These are phyloP conservation scores for Striga asiatica DNA, from an alignment of 257 asterid species.

Conservation along the genomic window DNA sequence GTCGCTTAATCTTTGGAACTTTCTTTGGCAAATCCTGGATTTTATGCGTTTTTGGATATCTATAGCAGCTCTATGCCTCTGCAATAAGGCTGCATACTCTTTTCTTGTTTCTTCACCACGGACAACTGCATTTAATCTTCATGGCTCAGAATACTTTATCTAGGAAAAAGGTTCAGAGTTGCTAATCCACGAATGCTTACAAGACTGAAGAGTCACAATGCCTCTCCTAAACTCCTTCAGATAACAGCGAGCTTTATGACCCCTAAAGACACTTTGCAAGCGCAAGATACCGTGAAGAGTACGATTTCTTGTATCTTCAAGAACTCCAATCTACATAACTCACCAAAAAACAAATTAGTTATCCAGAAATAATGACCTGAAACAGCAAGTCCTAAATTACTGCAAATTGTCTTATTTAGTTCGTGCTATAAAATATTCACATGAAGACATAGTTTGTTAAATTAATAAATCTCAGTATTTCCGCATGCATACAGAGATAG, in stretches of 20 bases:
- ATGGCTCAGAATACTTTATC: constrained; percentile 6
- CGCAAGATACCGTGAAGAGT: constrained; percentile 74
- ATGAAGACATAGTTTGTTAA: no score
- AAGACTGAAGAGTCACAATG: constrained; percentile 52
- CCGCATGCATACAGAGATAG: no score
- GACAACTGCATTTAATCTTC: constrained; percentile 35
- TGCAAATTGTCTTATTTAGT: not conserved
- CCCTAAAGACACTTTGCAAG: constrained; percentile 81
- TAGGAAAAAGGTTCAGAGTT: not conserved
- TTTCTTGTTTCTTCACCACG: constrained; percentile 62
- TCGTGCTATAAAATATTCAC: no score
- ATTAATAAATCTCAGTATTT: no score
- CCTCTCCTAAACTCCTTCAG: constrained; percentile 38
- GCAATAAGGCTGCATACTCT: constrained; percentile 38
- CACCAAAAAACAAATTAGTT: not conserved
- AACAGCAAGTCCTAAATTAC: not conserved
- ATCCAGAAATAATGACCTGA: constrained; percentile 3
- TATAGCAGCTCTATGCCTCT: constrained; percentile 52
- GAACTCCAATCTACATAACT: constrained; percentile 54
- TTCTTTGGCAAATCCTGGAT: constrained; percentile 35
- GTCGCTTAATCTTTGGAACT: constrained; percentile 20
- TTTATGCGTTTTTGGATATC: constrained; percentile 51
- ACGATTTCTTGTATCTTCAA: constrained; percentile 75
- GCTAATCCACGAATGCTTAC: constrained; percentile 22
- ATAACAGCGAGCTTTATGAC: constrained; percentile 62